Percentiles rank a stretch among this genome's conserved stretches.
phyloP scores from a whole-genome alignment of 1,139 yeast genomes.

The Hemisphaericaspora xylofermentans region DNA sequence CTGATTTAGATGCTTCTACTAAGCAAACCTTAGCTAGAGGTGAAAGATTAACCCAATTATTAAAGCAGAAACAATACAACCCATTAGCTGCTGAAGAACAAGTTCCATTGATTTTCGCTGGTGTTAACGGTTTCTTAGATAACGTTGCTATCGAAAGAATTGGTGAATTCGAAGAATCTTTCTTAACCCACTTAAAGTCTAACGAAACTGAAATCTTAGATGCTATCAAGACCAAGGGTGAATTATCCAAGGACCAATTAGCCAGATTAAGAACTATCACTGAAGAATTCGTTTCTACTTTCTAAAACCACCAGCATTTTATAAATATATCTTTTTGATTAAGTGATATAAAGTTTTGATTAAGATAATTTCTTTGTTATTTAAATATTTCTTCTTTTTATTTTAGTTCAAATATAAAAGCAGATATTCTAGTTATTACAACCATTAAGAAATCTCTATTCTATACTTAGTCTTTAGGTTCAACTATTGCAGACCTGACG shows the following conservation, averaged over 20 bases:
- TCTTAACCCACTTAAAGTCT: slow-evolving; percentile 87
- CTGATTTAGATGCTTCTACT: slow-evolving; percentile 99
- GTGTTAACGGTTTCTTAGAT: slow-evolving; percentile 99
- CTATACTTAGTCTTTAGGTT: too few species aligned
- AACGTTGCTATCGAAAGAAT: slow-evolving; percentile 80
- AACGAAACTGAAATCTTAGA: slow-evolving; percentile 82
- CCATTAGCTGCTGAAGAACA: slow-evolving; percentile 99
- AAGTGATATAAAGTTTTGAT: slow-evolving; percentile 3
- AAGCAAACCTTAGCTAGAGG: slow-evolving; percentile 99
- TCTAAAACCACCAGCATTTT: slow-evolving; percentile 33
- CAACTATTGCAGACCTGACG: too few species aligned
- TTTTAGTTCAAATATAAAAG: background rate
- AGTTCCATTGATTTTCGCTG: slow-evolving; percentile 98
- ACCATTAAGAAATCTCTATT: too few species aligned
- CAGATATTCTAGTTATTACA: background rate
- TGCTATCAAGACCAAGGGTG: slow-evolving; percentile 87
- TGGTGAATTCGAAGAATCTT: slow-evolving; percentile 88
- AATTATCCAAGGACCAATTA: slow-evolving; percentile 83
- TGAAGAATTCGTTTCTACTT: slow-evolving; percentile 88
- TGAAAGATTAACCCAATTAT: slow-evolving; percentile 99
- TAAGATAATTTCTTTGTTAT: slow-evolving; percentile 2
- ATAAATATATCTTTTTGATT: slow-evolving; percentile 3
- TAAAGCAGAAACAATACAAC: slow-evolving; percentile 95
- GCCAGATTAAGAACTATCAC: slow-evolving; percentile 88
- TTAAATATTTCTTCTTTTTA: slow-evolving; percentile 2